Percentiles rank a stretch among this genome's conserved stretches.
Evolutionary conservation across 2,329 filamentous ascomycete species (phyloP).

Genomic region (Fusarium beomiforme): DNA sequence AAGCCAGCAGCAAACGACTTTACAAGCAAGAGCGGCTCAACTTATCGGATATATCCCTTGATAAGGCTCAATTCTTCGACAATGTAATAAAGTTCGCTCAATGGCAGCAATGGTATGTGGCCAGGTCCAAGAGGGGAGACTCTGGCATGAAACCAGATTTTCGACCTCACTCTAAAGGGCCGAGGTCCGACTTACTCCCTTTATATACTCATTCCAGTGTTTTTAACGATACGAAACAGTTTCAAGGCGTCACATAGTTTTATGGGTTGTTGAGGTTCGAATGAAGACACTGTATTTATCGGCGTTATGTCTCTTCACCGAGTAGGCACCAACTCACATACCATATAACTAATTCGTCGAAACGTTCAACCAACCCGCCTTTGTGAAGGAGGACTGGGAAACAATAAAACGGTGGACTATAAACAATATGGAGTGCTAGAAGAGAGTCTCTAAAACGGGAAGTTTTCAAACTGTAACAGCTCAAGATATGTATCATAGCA

Average conservation of each 20-base stretch:
- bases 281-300: background rate
- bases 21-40: background rate
- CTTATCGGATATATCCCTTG: conserved; percentile 19
- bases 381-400: background rate
- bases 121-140: conserved; percentile 1
- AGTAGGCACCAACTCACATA: background rate
- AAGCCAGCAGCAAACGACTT: background rate
- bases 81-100: background rate
- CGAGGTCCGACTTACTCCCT: conserved; percentile 11
- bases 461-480: background rate
- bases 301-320: background rate
- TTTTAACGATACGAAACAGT: background rate
- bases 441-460: background rate
- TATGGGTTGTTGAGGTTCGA: background rate
- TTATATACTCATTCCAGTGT: conserved; percentile 29
- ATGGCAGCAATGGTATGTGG: conserved; percentile 20
- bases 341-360: background rate
- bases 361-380: background rate
- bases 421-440: background rate
- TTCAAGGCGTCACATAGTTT: background rate
- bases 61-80: background rate
- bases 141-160: conserved; percentile 33
- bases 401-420: background rate
- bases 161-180: background rate
- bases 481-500: background rate